Conservation (phyloP, 352 stramenopile species). For the Phytophthora quininea region DNA sequence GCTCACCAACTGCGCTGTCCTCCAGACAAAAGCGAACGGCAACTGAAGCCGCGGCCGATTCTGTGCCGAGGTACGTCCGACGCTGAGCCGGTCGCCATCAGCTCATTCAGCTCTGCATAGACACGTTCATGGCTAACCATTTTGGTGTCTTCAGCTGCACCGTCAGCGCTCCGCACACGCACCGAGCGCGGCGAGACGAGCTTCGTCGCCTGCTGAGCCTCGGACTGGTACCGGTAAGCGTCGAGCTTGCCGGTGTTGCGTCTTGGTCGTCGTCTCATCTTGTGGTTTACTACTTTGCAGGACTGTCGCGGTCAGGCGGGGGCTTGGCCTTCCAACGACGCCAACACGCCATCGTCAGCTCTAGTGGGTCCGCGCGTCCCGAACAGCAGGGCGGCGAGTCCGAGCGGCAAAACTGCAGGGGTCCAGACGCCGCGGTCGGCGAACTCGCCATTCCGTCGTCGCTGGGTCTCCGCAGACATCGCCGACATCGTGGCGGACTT, state of each 20-base stretch:
- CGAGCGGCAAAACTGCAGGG: conserved; percentile 1
- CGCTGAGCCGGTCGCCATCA: conserved; percentile 2
- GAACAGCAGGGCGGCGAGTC: conserved; percentile 3
- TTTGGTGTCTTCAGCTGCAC: too few species aligned
- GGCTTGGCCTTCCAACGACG: too few species aligned
- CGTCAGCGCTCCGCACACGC: conserved; percentile 37
- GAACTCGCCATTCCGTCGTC: conserved; percentile 11
- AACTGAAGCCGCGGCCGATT: conserved; percentile 7
- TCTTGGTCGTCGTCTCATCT: background rate
- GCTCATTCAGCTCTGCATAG: conserved; percentile 22
- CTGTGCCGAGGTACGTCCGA: conserved; percentile 17
- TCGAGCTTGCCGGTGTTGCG: conserved; percentile 18
- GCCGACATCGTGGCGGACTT: conserved; percentile 27
- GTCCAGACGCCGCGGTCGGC: conserved; percentile 3
- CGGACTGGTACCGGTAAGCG: conserved; percentile 8
- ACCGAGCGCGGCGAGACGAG: conserved; percentile 43
- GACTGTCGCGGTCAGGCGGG: too few species aligned
- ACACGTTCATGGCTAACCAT: too few species aligned
- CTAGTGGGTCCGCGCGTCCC: too few species aligned
- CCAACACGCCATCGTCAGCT: too few species aligned
- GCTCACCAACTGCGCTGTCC: background rate
- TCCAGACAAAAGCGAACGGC: conserved; percentile 33
- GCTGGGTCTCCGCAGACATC: conserved; percentile 11
- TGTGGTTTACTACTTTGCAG: too few species aligned
- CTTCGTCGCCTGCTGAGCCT: conserved; percentile 31